Evolutionary conservation across 345 rosid genomes (phyloP).

Genomic region (Erysimum cheiranthoides): DNA sequence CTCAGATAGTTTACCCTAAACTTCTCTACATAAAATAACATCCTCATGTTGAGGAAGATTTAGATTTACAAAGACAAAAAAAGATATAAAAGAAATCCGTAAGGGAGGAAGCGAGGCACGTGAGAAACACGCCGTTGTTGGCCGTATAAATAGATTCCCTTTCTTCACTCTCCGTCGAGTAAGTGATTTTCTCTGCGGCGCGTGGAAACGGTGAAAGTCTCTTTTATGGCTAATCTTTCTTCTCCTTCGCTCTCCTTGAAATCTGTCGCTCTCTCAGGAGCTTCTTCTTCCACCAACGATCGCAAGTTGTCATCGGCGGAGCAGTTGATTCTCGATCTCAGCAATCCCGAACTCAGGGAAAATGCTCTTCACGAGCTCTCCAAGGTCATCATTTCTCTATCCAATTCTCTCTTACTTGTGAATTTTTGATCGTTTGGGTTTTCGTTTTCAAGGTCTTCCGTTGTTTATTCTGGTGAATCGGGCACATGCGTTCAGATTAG

Average conservation of each 20-base stretch:
- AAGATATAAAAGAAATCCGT: neutral
- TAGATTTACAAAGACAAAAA: neutral
- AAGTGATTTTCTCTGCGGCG: constrained; percentile 32
- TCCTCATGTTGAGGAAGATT: neutral
- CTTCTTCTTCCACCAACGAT: constrained; percentile 56
- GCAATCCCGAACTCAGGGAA: constrained; percentile 80
- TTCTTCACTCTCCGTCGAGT: neutral
- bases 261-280: constrained; percentile 48
- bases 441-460: neutral
- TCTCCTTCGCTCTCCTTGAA: constrained; percentile 62
- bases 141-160: constrained; percentile 22
- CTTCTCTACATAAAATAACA: neutral
- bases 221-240: constrained; percentile 66
- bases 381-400: constrained; percentile 53
- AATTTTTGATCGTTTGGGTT: constrained; percentile 3
- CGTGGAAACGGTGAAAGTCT: constrained; percentile 13
- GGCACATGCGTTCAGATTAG: constrained; percentile 7
- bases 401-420: neutral
- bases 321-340: constrained; percentile 78
- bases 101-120: constrained; percentile 39
- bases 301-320: constrained; percentile 68
- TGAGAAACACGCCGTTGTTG: neutral
- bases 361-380: constrained; percentile 71
- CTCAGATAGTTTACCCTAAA: neutral
- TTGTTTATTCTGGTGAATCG: neutral